Evolutionary conservation across 164 flowering plant genomes (phyloP).

Genomic region (Magnolia kwangsiensis): DNA sequence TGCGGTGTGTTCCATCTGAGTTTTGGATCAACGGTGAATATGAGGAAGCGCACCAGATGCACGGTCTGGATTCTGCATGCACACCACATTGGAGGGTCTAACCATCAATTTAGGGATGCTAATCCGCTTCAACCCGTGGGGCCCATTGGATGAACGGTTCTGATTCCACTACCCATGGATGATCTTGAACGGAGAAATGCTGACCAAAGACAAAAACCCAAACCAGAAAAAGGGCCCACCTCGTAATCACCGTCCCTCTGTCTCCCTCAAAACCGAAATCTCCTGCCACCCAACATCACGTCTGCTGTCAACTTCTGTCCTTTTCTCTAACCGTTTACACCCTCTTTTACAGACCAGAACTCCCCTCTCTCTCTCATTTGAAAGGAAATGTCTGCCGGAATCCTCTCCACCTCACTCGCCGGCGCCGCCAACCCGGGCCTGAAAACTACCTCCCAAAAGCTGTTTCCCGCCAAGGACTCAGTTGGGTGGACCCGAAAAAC

Average conservation of each 20-base stretch:
- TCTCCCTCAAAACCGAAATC: background rate
- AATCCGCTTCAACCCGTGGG: no score
- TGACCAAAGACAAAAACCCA: background rate
- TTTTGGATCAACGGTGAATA: no score
- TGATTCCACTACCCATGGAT: background rate
- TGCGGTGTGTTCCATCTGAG: no score
- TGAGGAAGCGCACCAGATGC: no score
- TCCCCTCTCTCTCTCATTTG: background rate
- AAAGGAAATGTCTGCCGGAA: slow-evolving; percentile 40
- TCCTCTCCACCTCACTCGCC: slow-evolving; percentile 29
- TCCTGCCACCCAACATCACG: background rate
- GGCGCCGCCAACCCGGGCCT: slow-evolving; percentile 28
- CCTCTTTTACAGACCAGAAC: background rate
- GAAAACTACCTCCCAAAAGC: slow-evolving; percentile 26
- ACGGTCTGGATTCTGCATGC: no score
- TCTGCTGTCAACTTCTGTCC: slow-evolving; percentile 1
- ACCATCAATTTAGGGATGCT: no score
- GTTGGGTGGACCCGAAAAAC: slow-evolving; percentile 43
- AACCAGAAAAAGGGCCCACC: background rate
- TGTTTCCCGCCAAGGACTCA: slow-evolving; percentile 36
- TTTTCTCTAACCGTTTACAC: background rate
- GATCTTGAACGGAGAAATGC: background rate
- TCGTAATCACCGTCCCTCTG: background rate
- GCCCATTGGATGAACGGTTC: background rate
- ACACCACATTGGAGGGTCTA: no score